Conservation (phyloP, 306 rosid genomes). For the Amphicarpaea edgeworthii region DNA sequence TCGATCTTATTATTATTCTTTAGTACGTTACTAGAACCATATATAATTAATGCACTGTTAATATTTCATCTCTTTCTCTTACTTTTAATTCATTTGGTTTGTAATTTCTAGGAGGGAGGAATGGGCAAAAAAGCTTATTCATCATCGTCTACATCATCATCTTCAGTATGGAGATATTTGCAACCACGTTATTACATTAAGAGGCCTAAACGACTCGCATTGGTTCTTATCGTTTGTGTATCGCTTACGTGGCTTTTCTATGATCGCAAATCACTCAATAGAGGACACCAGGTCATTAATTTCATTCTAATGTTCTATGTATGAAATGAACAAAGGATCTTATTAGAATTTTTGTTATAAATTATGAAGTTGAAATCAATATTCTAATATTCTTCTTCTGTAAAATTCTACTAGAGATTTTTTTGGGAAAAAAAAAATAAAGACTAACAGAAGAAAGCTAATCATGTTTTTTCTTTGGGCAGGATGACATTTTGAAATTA, state of each 20-base stretch:
- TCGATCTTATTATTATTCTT: neutral
- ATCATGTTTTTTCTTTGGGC: neutral
- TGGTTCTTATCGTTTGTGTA: slow-evolving; percentile 46
- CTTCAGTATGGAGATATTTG: slow-evolving; percentile 43
- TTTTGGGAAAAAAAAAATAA: no score
- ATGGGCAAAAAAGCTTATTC: slow-evolving; percentile 57
- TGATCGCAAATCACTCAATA: slow-evolving; percentile 51
- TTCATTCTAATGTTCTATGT: neutral
- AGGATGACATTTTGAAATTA: slow-evolving; percentile 58
- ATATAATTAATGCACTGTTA: neutral
- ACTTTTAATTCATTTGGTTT: neutral
- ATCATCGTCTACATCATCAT: slow-evolving; percentile 46
- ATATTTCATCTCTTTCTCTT: neutral
- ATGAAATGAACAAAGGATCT: neutral
- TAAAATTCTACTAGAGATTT: neutral
- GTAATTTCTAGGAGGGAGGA: neutral
- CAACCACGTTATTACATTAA: slow-evolving; percentile 56
- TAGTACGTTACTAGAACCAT: no score
- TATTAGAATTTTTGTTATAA: neutral
- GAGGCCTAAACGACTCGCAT: slow-evolving; percentile 54
- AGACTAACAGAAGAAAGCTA: neutral
- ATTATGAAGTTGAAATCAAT: slow-evolving; percentile 4
- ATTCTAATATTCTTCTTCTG: neutral
- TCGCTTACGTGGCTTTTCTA: slow-evolving; percentile 50
- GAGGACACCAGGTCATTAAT: slow-evolving; percentile 35